phyloP scores from a whole-genome alignment of 352 stramenopile genomes.

The Plasmopara halstedii region DNA sequence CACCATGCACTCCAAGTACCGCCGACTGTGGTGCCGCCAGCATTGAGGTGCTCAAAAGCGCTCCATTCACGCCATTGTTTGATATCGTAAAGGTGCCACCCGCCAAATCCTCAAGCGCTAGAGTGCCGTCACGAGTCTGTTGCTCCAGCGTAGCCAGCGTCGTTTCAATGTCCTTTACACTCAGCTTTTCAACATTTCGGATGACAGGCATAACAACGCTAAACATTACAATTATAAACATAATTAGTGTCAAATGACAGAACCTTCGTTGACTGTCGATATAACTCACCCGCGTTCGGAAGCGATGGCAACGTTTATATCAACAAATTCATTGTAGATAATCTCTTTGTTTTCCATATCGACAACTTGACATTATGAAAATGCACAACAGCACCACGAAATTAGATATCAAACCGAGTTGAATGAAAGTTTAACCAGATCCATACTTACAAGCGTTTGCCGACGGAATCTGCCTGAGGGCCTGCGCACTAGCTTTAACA shows the following conservation, averaged over 20 bases:
- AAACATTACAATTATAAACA: neutral
- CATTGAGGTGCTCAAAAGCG: constrained; percentile 98
- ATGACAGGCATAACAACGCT: constrained; percentile 98
- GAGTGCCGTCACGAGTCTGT: constrained; percentile 52
- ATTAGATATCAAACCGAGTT: constrained; percentile 3
- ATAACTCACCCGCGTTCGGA: constrained; percentile 79
- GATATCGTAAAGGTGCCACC: constrained; percentile 98
- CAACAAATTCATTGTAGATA: constrained; percentile 98
- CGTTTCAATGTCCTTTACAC: constrained; percentile 95
- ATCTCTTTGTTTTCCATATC: constrained; percentile 98
- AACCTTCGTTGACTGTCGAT: neutral
- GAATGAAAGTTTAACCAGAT: neutral
- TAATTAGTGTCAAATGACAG: neutral
- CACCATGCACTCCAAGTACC: constrained; percentile 97
- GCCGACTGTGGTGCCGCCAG: constrained; percentile 97
- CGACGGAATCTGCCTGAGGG: constrained; percentile 89
- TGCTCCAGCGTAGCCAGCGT: constrained; percentile 87
- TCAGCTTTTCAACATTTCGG: constrained; percentile 95
- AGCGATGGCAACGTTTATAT: constrained; percentile 97
- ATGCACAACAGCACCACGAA: neutral
- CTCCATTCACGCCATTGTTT: constrained; percentile 96
- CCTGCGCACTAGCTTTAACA: constrained; percentile 92
- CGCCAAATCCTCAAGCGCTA: constrained; percentile 90
- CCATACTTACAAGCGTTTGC: constrained; percentile 91
- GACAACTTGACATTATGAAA: constrained; percentile 53